Conservation (phyloP, 2,329 filamentous ascomycete species). For the Colletotrichum orchidophilum region DNA sequence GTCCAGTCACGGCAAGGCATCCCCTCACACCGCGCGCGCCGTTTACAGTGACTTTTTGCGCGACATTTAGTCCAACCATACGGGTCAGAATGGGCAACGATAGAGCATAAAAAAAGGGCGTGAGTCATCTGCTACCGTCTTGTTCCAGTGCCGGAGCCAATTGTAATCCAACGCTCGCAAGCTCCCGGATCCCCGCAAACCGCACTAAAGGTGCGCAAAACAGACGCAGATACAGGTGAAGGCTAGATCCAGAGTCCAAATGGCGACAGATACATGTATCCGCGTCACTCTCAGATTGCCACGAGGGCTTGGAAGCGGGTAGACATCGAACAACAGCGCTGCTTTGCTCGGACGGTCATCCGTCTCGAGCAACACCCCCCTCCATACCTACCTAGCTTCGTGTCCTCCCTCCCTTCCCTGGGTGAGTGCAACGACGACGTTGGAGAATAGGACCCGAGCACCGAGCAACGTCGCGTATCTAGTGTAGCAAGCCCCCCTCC, state of each 20-base stretch:
- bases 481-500: neutral
- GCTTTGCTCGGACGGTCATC: neutral
- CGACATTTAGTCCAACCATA: neutral
- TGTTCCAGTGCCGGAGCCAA: constrained; percentile 16
- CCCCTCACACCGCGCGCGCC: neutral
- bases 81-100: neutral
- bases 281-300: constrained; percentile 4
- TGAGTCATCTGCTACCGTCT: constrained; percentile 22
- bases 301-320: constrained; percentile 20
- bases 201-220: neutral
- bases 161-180: neutral
- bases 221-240: neutral
- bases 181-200: neutral
- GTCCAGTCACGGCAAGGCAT: neutral
- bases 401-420: neutral
- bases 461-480: neutral
- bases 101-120: neutral
- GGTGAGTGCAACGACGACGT: neutral
- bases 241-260: neutral
- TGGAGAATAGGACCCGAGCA: neutral
- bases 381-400: neutral
- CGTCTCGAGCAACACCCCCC: neutral
- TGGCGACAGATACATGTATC: neutral
- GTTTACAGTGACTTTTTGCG: neutral
- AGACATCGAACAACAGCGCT: neutral